Base-by-base conservation (phyloP, 2,329 filamentous ascomycete genomes). In the Stenocarpella maydis region DNA sequence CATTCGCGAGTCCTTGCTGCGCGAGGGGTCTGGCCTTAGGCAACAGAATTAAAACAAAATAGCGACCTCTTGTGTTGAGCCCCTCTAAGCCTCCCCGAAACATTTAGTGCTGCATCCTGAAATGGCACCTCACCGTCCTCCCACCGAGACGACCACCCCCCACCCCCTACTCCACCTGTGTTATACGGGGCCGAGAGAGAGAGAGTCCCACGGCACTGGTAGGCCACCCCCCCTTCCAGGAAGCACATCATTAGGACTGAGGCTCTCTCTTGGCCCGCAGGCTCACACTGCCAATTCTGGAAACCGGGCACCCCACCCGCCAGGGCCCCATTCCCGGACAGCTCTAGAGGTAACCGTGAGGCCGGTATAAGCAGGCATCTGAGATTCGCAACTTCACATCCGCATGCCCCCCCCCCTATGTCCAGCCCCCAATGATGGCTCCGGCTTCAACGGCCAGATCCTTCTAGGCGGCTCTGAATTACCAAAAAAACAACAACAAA, bases 391-490 rank as follows among this genome's bases (percentile, higher is more conserved):
- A 19, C 10, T 8, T 10, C 52, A 21, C 28, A 65, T 67, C 65
- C 45, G 31, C 34, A 47, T 52, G 24, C 31, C 28, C 2, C 34
- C 34, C 34, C 34, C 9, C 31, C 55, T 37, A 37, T 54, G 24
- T 49, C 31, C 34, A 49, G 68, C 68, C 69, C 55, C 65, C 55
- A 63, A 17, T 14, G 10, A 34, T 19, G 49, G 43, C 34, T 69
- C 41, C 67, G 45, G 47, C 34, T 37, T 37, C 17, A 47, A 52
- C 45, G 65, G 50, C 63, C 65, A 31, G 43, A 68, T 70, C 69
- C 69, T 70, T 8, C 65, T 49, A 68, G 65, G 69, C 69, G 50
- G 14, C 49, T 52, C 69, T 49, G n/a, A 31, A n/a, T n/a, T n/a
- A n/a, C n/a, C n/a, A n/a, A n/a, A n/a, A n/a, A n/a, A n/a, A n/a